Base-by-base conservation (phyloP, 2,329 filamentous ascomycete species). In the Sporothrix brunneoviolacea region DNA sequence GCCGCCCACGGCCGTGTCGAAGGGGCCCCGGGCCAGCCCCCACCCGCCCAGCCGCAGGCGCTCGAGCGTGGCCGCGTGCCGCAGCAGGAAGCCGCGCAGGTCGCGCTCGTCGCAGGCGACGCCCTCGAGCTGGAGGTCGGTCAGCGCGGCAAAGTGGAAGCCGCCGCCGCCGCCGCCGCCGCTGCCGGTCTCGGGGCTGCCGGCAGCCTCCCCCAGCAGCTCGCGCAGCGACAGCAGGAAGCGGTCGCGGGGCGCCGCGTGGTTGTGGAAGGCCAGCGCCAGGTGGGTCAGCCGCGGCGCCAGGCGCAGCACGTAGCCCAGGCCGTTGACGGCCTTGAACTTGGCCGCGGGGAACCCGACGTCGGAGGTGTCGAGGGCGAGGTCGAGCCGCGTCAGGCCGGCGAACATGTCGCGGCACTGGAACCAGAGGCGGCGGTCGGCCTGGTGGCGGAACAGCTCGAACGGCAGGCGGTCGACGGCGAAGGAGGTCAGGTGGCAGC, bases 41-140 rank as follows among this genome's bases (percentile, higher is more conserved):
- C 66, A 63, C 4, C 71, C 71, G 16, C 73, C 74, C 9, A 77
- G 64, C 3, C 70, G 69, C 8, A 76, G 59, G 1, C 68, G 64
- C 39, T 62, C 58, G 24, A 76, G 62, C 0, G 68, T 69, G 4
- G 59, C 40, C 10, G 64, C 64, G 53, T 74, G 72, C 4, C 66
- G 58, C 16, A 66, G 57, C 19, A 76, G 52, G 53, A 76, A 75
- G 6, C 61, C 56, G 18, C 65, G 65, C 16, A 76, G 65, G 48
- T 71, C 69, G 5, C 66, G 62, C 57, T 74, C 72, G 37, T 69
- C 67, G 57, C 68, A 70, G 2, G 65, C 64, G 16, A 75, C 60
- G 39, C 70, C 70, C 55, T 71, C 67, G 2, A 76, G 62, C 21
- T 63, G 66, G 33, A 76, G 57, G 49, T 70, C 66, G 15, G 65